A percentile compares a stretch with the other conserved stretches of the same genome.
Conservation (phyloP, 2,329 filamentous ascomycete species). For the Trichophyton equinum region DNA sequence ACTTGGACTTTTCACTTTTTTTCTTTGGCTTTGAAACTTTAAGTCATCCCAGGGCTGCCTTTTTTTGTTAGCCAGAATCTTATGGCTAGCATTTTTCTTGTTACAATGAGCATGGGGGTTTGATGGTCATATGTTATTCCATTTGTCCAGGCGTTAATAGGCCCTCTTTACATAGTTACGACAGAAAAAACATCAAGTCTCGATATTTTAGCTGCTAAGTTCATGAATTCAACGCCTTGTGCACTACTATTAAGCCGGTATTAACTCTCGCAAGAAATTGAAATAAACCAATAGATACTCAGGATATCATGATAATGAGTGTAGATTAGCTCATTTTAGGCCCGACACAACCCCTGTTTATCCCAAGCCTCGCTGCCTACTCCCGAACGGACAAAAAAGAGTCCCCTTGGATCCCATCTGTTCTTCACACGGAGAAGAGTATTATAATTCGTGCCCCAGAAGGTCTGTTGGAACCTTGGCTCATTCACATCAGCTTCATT, state of each 20-base stretch:
- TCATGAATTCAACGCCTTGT: too few relatives aligned
- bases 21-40: too few relatives aligned
- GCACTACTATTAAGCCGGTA: background rate
- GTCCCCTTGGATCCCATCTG: conserved; percentile 30
- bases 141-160: too few relatives aligned
- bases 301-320: background rate
- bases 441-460: conserved; percentile 33
- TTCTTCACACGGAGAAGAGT: conserved; percentile 27
- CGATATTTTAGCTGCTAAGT: too few relatives aligned
- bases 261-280: background rate
- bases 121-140: too few relatives aligned
- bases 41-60: too few relatives aligned
- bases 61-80: too few relatives aligned
- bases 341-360: conserved; percentile 8
- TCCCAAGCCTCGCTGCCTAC: conserved; percentile 24
- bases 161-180: too few relatives aligned
- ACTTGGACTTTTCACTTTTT: too few relatives aligned
- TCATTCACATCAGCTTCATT: conserved; percentile 30
- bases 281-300: background rate
- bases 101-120: too few relatives aligned
- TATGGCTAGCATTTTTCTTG: too few relatives aligned
- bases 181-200: too few relatives aligned
- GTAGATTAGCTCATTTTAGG: background rate
- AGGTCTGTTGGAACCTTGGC: conserved; percentile 29
- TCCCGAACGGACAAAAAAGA: conserved; percentile 39